Base-by-base conservation (phyloP, 768 basidiomycete species). In the Obba rivulosa region DNA sequence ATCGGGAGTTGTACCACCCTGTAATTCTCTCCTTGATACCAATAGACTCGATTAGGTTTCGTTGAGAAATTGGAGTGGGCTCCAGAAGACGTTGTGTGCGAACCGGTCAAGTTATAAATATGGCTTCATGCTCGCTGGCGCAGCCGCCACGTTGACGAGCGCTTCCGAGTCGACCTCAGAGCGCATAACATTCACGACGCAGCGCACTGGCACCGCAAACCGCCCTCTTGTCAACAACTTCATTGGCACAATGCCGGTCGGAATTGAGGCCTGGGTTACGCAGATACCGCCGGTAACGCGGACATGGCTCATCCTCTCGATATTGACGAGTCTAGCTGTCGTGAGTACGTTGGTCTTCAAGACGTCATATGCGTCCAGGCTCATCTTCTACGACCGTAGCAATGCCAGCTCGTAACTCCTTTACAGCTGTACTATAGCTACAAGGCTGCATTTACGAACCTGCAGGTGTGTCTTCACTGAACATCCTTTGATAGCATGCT, bases 211-310 rank as follows among this genome's bases (percentile, higher is more conserved):
- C 5, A 5, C 28, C 13, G 28, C 28, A 31, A 5, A 31, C 28
- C 28, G 28, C 13, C 7, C 28, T 31, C 28, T 7, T 13, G 28
- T 7, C 28, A 31, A 31, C 28, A 5, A 31, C 28, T 7, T 31
- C 28, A 5, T 31, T 13, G 28, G 13, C 35, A 43, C 37, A 7
- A 89, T 90, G 88, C 85, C 85, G 20, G 85, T 87, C 48, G 87
- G 87, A 46, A 77, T 93, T 53, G 92, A 95, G 63, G 88, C 85
- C 25, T 94, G 92, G 93, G 77, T 96, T 28, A 77, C 77, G 23
- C 90, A 93, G 59, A 88, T 97, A 51, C 93, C 93, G 28, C 93
- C 93, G 4, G 81, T 97, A 37, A 96, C 93, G 2, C 75, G 93
- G 41, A 76, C 76, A 45, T 97, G 93, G 93, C 76, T 95, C 17